A percentile compares a stretch with the other conserved stretches of the same genome.
phyloP scores from a whole-genome alignment of 345 rosid genomes.

The Eucalyptus regnans region DNA sequence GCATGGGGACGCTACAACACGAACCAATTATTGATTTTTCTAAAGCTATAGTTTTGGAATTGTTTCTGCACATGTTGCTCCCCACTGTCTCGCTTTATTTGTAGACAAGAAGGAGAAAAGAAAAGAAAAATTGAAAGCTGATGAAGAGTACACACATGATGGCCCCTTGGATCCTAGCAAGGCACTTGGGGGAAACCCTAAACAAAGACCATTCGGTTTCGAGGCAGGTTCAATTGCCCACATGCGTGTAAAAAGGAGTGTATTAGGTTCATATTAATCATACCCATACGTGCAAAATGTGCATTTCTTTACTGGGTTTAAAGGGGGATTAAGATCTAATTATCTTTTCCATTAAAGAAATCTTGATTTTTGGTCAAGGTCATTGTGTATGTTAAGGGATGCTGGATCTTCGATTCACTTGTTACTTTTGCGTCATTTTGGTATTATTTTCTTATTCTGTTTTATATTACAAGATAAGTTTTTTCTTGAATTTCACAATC shows the following conservation, averaged over 20 bases:
- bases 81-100: not conserved
- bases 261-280: not conserved
- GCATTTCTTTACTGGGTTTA: not conserved
- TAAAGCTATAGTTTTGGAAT: not conserved
- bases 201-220: not conserved
- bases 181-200: not conserved
- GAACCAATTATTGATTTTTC: not conserved
- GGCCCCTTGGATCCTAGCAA: not conserved
- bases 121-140: not conserved
- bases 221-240: not conserved
- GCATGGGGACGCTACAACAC: not conserved
- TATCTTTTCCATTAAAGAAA: not conserved
- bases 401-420: fast-evolving
- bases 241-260: not conserved
- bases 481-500: not conserved
- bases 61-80: not conserved
- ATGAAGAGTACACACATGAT: not conserved
- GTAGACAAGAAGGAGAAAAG: not conserved
- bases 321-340: not conserved
- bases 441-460: not conserved
- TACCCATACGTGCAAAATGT: not conserved
- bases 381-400: not conserved
- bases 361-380: not conserved
- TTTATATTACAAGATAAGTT: not conserved
- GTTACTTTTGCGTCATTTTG: not conserved